Conservation (phyloP, 2,329 filamentous ascomycete species). For the Apiospora saccharicola region DNA sequence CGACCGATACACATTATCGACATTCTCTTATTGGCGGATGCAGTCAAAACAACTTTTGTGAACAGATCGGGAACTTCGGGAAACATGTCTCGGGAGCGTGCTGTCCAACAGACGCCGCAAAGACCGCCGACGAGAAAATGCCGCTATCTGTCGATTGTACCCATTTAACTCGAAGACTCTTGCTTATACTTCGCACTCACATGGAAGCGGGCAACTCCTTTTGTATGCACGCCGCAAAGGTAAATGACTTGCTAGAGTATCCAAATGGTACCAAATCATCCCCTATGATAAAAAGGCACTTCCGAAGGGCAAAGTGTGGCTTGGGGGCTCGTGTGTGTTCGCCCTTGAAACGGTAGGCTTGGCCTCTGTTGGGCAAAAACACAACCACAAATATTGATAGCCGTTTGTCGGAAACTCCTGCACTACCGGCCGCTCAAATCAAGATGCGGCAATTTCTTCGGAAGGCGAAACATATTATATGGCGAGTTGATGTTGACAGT, state of each 20-base stretch:
- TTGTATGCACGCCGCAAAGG: not conserved
- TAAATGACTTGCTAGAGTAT: not conserved
- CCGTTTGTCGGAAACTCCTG: not conserved
- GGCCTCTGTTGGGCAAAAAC: not conserved
- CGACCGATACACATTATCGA: not conserved
- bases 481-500: not conserved
- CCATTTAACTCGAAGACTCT: not conserved
- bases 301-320: not conserved
- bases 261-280: not conserved
- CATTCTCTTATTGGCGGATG: not conserved
- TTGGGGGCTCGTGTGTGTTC: not conserved
- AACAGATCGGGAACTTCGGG: not conserved
- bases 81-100: not conserved
- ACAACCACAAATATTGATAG: not conserved
- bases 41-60: not conserved
- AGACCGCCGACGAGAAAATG: not conserved
- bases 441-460: not conserved
- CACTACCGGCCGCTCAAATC: not conserved
- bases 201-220: not conserved
- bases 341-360: not conserved
- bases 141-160: not conserved
- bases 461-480: not conserved
- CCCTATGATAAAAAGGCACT: not conserved
- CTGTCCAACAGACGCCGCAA: not conserved
- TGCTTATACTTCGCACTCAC: conserved; percentile 5